A percentile compares a stretch with the other conserved stretches of the same genome.
Conservation (phyloP, 1,284 basidiomycete species). For the Xerocomus minutiporus region DNA sequence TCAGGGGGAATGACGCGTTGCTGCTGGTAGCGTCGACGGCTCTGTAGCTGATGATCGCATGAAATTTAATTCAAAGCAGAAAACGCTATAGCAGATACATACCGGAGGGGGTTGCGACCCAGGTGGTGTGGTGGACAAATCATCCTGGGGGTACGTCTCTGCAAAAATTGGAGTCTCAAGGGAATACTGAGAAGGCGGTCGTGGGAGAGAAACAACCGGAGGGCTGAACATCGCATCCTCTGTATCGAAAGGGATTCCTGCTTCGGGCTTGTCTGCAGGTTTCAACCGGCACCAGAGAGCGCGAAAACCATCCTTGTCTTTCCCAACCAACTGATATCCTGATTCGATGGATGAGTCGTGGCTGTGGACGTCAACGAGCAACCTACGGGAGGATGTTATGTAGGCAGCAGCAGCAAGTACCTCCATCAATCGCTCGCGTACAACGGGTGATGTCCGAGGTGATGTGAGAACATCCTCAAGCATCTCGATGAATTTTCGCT, state of each 20-base stretch:
- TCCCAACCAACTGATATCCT: slow-evolving; percentile 18
- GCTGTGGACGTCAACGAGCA: background rate
- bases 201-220: slow-evolving; percentile 35
- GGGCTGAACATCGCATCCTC: slow-evolving; percentile 76
- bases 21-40: slow-evolving; percentile 16
- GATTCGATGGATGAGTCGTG: background rate
- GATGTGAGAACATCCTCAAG: slow-evolving; percentile 64
- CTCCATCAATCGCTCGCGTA: slow-evolving; percentile 65
- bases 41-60: slow-evolving; percentile 7
- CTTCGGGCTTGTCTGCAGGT: slow-evolving; percentile 64
- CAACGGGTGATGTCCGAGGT: slow-evolving; percentile 62
- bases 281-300: slow-evolving; percentile 67
- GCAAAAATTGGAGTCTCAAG: slow-evolving; percentile 31
- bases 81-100: slow-evolving; percentile 1
- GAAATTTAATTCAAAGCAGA: background rate
- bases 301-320: slow-evolving; percentile 52
- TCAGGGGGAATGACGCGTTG: slow-evolving; percentile 65
- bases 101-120: slow-evolving; percentile 18
- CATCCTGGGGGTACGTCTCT: slow-evolving; percentile 17
- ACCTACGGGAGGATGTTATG: slow-evolving; percentile 49
- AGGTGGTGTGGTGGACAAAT: slow-evolving; percentile 22
- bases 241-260: slow-evolving; percentile 70
- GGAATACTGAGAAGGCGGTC: slow-evolving; percentile 27
- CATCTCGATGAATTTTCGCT: slow-evolving; percentile 72
- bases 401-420: slow-evolving; percentile 71